Conservation (phyloP, 2,329 filamentous ascomycete genomes). For the Neonectria ditissima region DNA sequence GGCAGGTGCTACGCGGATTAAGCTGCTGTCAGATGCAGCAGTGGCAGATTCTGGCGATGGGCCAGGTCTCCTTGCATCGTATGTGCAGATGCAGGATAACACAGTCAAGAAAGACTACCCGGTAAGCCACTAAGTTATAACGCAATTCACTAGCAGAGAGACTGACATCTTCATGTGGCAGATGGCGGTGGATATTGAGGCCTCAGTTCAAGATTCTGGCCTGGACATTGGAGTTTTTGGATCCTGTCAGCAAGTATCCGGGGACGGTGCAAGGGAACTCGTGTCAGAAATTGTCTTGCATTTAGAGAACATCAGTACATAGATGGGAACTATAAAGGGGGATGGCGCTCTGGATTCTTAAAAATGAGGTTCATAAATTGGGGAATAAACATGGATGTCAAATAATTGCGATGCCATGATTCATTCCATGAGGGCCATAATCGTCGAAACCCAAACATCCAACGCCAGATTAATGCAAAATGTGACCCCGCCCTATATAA, state of each 20-base stretch:
- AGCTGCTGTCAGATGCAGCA: slow-evolving; percentile 16
- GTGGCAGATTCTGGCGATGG: neutral
- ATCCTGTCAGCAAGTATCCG: slow-evolving; percentile 43
- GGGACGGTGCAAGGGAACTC: slow-evolving; percentile 42
- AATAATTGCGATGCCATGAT: slow-evolving; percentile 17
- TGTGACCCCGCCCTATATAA: slow-evolving; percentile 3
- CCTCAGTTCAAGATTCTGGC: slow-evolving; percentile 45
- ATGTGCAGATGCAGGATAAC: slow-evolving; percentile 39
- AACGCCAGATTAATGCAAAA: slow-evolving; percentile 17
- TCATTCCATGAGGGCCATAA: neutral
- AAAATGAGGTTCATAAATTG: neutral
- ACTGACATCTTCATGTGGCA: slow-evolving; percentile 36
- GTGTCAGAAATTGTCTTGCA: slow-evolving; percentile 40
- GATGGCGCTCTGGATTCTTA: slow-evolving; percentile 4
- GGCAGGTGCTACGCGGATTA: slow-evolving; percentile 9
- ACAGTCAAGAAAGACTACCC: slow-evolving; percentile 42
- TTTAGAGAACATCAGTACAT: slow-evolving; percentile 29
- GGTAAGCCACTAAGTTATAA: slow-evolving; percentile 37
- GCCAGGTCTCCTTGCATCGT: slow-evolving; percentile 3
- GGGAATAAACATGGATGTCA: slow-evolving; percentile 7
- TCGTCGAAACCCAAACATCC: neutral
- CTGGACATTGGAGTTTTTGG: slow-evolving; percentile 58
- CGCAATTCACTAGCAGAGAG: too few species aligned
- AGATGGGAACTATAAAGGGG: neutral
- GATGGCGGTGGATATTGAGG: slow-evolving; percentile 57